Evolutionary conservation across 2,329 filamentous ascomycete species (phyloP).

Genomic region (Alternaria angustiovoidea): DNA sequence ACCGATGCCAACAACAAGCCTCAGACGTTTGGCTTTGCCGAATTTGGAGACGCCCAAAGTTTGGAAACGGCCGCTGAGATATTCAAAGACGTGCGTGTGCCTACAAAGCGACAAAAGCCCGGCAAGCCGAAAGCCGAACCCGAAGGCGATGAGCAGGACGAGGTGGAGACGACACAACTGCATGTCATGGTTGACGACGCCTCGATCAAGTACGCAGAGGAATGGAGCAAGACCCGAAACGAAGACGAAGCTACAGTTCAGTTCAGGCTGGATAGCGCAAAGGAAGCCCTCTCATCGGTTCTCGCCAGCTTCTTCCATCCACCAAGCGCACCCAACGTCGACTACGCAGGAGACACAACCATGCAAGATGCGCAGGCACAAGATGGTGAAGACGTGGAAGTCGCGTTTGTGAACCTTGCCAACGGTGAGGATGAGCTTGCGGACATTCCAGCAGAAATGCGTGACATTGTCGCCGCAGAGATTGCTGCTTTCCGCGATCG

Average conservation of each 20-base stretch:
- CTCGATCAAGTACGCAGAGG: constrained; percentile 84
- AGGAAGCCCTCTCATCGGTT: constrained; percentile 71
- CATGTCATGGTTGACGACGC: constrained; percentile 79
- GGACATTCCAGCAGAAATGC: constrained; percentile 95
- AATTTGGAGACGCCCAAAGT: constrained; percentile 91
- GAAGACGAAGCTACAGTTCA: constrained; percentile 70
- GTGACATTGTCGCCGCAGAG: constrained; percentile 91
- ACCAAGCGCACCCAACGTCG: constrained; percentile 48
- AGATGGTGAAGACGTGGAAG: constrained; percentile 74
- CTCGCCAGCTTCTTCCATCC: constrained; percentile 79
- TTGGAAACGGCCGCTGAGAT: constrained; percentile 85
- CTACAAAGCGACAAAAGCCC: constrained; percentile 75
- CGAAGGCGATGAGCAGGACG: constrained; percentile 50
- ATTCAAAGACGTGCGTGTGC: constrained; percentile 81
- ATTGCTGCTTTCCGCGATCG: constrained; percentile 94
- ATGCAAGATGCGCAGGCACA: constrained; percentile 69
- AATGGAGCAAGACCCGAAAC: constrained; percentile 73
- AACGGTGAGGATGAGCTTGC: constrained; percentile 86
- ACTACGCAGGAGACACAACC: constrained; percentile 70
- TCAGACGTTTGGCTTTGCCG: constrained; percentile 91
- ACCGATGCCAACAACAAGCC: constrained; percentile 81
- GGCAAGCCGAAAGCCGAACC: constrained; percentile 55
- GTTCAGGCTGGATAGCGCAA: constrained; percentile 74
- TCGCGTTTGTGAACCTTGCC: constrained; percentile 84
- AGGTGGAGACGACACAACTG: constrained; percentile 73